Base-by-base conservation (phyloP, 495 filamentous ascomycete species). In the Penicillium herquei region DNA sequence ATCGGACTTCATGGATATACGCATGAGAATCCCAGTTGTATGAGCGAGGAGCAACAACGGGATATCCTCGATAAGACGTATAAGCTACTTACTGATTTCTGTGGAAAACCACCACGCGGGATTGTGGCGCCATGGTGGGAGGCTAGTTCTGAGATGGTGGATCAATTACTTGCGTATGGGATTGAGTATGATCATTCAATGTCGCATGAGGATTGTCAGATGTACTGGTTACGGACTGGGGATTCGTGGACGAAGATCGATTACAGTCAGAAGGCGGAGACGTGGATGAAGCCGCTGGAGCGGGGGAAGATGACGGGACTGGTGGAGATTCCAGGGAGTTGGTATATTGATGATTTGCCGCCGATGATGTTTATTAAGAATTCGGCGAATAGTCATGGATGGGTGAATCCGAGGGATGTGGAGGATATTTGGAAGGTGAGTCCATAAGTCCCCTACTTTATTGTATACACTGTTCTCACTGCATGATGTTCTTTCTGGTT, bases 41-140 rank as follows among this genome's bases (percentile, higher is more conserved):
- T 93, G 87, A 86, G 74, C 11, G 69, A 85, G 35, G 85, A 89
- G 63, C 89, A 91, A 66, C 88, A 92, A 64, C 80, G 80, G 3
- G 86, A 84, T 39, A 84, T 92, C 42, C 77, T 93, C 13, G 87
- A 90, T 57, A 89, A 90, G 70, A 90, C 87, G 1, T 91, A 85
- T 69, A 77, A 78, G 31, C 76, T 90, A 63, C 75, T 92, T 17
- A 87, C 81, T 0, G 81, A 88, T 0, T 92, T 92, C 71, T 86
- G 83, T 51, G 85, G 87, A 10, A 91, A 91, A 69, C 84, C 87
- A 3, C 89, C 87, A 0, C 70, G 85, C 7, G 87, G 87, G 3
- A 83, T 79, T 42, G 87, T 89, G 2, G 83, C 83, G 13, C 83
- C 82, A 0, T 81, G 77, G 76, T 91, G 87, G 87, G 82, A 87